Percentiles rank a stretch among this genome's conserved stretches.
Evolutionary conservation across 1,284 basidiomycete genomes (phyloP).

Genomic region (Stygiomarasmius scandens): DNA sequence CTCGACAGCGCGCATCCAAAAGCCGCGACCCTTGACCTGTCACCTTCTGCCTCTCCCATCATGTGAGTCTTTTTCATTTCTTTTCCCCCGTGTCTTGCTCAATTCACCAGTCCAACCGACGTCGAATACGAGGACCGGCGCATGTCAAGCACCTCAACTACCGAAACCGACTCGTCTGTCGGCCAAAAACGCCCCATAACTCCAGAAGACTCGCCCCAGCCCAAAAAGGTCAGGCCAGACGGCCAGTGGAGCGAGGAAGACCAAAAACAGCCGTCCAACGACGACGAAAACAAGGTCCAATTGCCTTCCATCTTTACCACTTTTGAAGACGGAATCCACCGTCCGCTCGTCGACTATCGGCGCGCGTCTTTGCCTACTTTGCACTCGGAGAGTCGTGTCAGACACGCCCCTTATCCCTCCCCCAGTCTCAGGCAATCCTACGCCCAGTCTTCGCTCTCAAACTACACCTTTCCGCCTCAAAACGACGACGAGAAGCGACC

Average conservation of each 20-base stretch:
- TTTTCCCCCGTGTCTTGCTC: conserved; percentile 12
- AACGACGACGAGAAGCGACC: conserved; percentile 46
- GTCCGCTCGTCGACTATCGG: conserved; percentile 52
- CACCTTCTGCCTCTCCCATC: conserved; percentile 50
- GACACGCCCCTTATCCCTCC: conserved; percentile 53
- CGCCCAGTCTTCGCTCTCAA: conserved; percentile 48
- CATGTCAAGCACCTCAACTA: conserved; percentile 64
- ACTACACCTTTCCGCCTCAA: conserved; percentile 64
- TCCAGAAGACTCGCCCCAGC: conserved; percentile 54
- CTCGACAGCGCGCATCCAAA: conserved; percentile 41
- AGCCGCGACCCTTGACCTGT: conserved; percentile 43
- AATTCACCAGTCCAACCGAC: conserved; percentile 41
- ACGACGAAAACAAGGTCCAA: conserved; percentile 57
- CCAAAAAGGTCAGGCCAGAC: conserved; percentile 43
- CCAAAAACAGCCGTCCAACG: conserved; percentile 2
- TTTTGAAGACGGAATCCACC: conserved; percentile 55
- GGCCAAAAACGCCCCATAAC: conserved; percentile 60
- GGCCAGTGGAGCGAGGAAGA: conserved; percentile 5
- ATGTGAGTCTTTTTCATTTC: conserved; percentile 40
- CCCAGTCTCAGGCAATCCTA: conserved; percentile 47
- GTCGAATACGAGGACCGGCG: conserved; percentile 55
- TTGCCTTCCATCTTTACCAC: conserved; percentile 72
- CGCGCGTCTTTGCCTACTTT: conserved; percentile 67
- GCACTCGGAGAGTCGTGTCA: conserved; percentile 49
- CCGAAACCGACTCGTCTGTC: conserved; percentile 57